Conservation (phyloP, 2,329 filamentous ascomycete genomes). For the Aspergillus sp. region DNA sequence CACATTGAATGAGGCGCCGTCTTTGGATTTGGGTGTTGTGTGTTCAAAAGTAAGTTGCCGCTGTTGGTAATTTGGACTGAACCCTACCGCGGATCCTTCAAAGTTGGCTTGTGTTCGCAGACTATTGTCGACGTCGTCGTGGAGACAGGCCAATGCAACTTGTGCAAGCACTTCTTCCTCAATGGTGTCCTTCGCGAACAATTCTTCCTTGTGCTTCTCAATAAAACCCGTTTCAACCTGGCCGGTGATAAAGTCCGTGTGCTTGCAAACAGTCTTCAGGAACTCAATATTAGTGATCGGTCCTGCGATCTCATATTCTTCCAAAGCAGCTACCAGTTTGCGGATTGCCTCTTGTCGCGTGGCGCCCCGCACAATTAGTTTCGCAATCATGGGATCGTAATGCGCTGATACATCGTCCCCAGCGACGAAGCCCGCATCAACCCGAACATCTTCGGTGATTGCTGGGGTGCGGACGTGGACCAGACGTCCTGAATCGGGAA, state of each 20-base stretch:
- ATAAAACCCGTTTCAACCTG: constrained; percentile 96
- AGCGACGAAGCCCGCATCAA: constrained; percentile 86
- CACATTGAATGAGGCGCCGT: constrained; percentile 37
- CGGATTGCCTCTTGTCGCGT: constrained; percentile 73
- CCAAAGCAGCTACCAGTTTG: constrained; percentile 70
- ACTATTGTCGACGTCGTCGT: constrained; percentile 35
- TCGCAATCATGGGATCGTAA: constrained; percentile 98
- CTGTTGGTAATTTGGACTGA: constrained; percentile 56
- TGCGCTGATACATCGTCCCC: constrained; percentile 89
- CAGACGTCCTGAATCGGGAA: constrained; percentile 84
- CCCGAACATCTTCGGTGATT: constrained; percentile 64
- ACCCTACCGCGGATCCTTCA: constrained; percentile 42
- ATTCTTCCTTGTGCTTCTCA: constrained; percentile 69
- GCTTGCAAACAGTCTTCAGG: constrained; percentile 75
- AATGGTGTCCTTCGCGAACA: constrained; percentile 59
- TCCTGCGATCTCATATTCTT: constrained; percentile 86
- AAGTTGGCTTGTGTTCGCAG: constrained; percentile 18
- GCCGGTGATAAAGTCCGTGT: constrained; percentile 71
- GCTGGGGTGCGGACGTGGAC: constrained; percentile 71
- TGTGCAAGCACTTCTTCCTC: constrained; percentile 73
- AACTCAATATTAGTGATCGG: constrained; percentile 96
- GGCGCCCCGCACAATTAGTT: constrained; percentile 81
- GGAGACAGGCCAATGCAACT: constrained; percentile 68
- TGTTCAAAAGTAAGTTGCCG: constrained; percentile 52
- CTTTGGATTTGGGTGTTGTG: constrained; percentile 36